These are phyloP conservation scores for Coemansia sp. DNA, from an alignment of 192 early-diverging fungal species.

Conservation along the genomic window DNA sequence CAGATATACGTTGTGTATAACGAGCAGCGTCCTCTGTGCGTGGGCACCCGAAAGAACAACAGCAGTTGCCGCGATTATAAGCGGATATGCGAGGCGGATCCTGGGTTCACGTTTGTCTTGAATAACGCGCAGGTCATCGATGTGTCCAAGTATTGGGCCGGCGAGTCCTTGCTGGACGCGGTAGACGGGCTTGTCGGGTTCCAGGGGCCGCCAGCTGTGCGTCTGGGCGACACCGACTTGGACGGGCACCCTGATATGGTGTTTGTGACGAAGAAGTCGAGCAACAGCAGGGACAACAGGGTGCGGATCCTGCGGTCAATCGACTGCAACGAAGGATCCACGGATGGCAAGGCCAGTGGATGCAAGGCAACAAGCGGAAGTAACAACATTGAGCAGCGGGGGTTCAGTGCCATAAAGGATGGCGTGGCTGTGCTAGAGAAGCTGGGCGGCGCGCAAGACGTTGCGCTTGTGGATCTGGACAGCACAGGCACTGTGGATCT, in stretches of 20 bases:
- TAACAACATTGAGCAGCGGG: conserved; percentile 51
- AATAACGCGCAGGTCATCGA: conserved; percentile 29
- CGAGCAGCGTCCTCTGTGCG: conserved; percentile 76
- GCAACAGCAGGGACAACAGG: conserved; percentile 30
- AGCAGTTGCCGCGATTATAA: conserved; percentile 60
- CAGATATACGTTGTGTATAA: conserved; percentile 79
- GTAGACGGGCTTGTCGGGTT: conserved; percentile 44
- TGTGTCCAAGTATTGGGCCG: conserved; percentile 41
- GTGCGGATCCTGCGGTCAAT: conserved; percentile 70
- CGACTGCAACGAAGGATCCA: conserved; percentile 50
- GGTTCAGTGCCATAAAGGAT: conserved; percentile 61
- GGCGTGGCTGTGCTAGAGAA: conserved; percentile 64
- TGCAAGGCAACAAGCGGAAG: neutral
- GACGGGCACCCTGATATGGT: conserved; percentile 92
- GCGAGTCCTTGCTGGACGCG: conserved; percentile 50
- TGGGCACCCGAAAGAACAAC: conserved; percentile 45
- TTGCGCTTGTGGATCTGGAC: conserved; percentile 87
- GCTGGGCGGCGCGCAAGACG: conserved; percentile 56
- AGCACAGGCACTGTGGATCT: conserved; percentile 85
- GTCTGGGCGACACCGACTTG: conserved; percentile 78
- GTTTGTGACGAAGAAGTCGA: conserved; percentile 54
- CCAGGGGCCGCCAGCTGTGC: conserved; percentile 61
- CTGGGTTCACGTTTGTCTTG: conserved; percentile 55
- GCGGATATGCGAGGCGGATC: conserved; percentile 75
- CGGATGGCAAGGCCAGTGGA: conserved; percentile 27